A percentile compares a stretch with the other conserved stretches of the same genome.
Conservation (phyloP, 2,329 filamentous ascomycete species). For the Gaeumannomyces sp. region DNA sequence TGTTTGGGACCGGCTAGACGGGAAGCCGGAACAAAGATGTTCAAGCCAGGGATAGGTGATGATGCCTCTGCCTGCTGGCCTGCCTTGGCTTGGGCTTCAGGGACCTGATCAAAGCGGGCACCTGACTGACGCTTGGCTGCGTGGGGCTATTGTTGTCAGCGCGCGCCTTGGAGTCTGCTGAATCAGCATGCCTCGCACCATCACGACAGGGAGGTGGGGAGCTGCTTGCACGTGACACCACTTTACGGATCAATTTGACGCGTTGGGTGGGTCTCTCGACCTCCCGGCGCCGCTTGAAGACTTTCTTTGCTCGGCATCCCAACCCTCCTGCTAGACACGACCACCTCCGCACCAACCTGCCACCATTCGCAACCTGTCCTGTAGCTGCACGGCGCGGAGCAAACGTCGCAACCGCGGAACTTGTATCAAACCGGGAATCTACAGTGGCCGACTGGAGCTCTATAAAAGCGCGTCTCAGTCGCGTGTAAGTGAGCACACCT, state of each 20-base stretch:
- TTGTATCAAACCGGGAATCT: background rate
- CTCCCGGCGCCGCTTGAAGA: background rate
- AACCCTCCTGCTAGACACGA: background rate
- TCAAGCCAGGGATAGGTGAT: background rate
- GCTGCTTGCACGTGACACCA: constrained; percentile 4
- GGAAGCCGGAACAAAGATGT: background rate
- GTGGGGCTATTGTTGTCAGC: background rate
- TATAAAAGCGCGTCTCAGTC: constrained; percentile 6
- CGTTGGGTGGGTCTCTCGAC: constrained; percentile 9
- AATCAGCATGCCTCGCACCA: background rate
- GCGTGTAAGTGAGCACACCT: constrained; percentile 8
- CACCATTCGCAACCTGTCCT: background rate
- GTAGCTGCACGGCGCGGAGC: background rate
- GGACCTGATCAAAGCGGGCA: too few relatives aligned
- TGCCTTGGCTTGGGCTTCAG: background rate
- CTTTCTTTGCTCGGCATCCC: background rate
- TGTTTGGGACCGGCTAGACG: background rate
- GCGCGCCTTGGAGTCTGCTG: background rate
- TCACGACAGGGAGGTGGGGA: background rate
- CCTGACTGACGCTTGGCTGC: background rate
- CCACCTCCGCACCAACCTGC: background rate
- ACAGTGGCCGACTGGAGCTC: background rate
- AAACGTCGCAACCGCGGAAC: background rate
- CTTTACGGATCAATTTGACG: constrained; percentile 4
- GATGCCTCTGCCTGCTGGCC: background rate